Conservation (phyloP, 1,139 yeast genomes). For the Eremothecium coryli region DNA sequence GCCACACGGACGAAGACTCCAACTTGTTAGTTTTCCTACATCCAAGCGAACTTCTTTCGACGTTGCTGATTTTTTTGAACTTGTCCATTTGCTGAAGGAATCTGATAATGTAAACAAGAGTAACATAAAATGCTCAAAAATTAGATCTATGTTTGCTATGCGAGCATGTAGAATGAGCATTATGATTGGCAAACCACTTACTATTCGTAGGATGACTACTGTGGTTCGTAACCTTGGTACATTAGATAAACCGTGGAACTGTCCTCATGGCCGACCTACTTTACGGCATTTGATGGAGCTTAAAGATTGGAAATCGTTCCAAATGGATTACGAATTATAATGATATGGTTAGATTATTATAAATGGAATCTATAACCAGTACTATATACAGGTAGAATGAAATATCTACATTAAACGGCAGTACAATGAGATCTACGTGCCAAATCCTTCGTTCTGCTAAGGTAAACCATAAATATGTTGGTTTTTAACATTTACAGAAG, state of each 20-base stretch:
- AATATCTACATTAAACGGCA: no score
- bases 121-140: constrained; percentile 59
- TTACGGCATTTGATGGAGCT: constrained; percentile 77
- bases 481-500: no score
- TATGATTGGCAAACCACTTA: constrained; percentile 79
- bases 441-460: no score
- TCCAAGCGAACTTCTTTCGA: constrained; percentile 64
- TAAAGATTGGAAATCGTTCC: constrained; percentile 39
- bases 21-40: constrained; percentile 56
- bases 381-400: constrained; percentile 1
- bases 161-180: constrained; percentile 89
- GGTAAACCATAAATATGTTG: no score
- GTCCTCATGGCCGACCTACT: constrained; percentile 98
- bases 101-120: constrained; percentile 33
- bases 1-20: constrained; percentile 50
- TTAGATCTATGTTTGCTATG: constrained; percentile 80
- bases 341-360: constrained; percentile 1
- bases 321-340: constrained; percentile 33
- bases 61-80: constrained; percentile 61
- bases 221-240: constrained; percentile 61
- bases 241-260: constrained; percentile 93
- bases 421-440: no score
- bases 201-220: constrained; percentile 47
- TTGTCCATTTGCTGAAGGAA: constrained; percentile 51
- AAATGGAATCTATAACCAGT: constrained; percentile 5